Evolutionary conservation across 192 early-diverging fungal species (phyloP).

Genomic region (Globomyces pollinis-pini): DNA sequence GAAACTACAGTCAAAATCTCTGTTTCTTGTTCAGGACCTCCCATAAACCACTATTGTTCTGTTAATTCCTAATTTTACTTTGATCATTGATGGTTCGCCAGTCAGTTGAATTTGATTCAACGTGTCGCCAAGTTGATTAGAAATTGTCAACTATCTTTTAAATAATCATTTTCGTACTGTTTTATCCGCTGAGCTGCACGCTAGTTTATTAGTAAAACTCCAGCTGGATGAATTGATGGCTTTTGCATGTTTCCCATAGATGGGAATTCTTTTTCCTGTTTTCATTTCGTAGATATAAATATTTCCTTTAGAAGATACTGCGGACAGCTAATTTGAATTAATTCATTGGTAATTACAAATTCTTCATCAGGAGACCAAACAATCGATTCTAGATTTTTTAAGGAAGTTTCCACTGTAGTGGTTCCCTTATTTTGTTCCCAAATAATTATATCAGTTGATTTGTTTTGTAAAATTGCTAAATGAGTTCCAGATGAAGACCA

Average conservation of each 20-base stretch:
- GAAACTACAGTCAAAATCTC: too few species aligned
- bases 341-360: constrained; percentile 15
- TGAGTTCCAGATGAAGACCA: too few species aligned
- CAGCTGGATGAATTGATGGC: constrained; percentile 32
- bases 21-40: too few species aligned
- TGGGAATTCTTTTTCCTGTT: constrained; percentile 32
- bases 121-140: constrained; percentile 42
- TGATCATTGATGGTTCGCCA: constrained; percentile 33
- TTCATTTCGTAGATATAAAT: constrained; percentile 33
- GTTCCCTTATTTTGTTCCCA: too few species aligned
- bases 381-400: too few species aligned
- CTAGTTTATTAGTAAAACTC: constrained; percentile 35
- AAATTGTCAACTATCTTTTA: constrained; percentile 39
- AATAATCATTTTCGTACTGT: too few species aligned
- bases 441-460: too few species aligned
- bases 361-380: too few species aligned
- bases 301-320: constrained; percentile 43
- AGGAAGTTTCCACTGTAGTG: too few species aligned
- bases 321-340: constrained; percentile 41
- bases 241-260: constrained; percentile 46
- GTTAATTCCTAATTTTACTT: not conserved
- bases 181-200: constrained; percentile 40
- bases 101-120: constrained; percentile 32
- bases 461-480: too few species aligned
- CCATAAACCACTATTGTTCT: too few species aligned